Evolutionary conservation across 306 rosid genomes (phyloP), one percentile per base, ranked within the genome.

Genomic region (Fagus crenata): DNA sequence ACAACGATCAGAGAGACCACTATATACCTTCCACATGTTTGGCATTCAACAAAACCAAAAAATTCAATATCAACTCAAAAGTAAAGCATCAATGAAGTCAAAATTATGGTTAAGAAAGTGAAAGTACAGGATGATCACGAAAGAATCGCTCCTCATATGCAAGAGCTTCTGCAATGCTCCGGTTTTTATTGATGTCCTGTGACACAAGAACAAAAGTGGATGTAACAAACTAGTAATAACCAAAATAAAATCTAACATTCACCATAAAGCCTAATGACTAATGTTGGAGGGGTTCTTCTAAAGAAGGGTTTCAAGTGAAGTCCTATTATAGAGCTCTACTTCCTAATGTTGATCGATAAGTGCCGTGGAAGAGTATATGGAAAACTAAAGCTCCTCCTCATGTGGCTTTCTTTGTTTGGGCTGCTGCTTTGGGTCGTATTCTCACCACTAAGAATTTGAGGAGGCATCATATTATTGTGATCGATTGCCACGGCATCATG

Each of bases 131-230:
- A 77, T 89, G 98, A 77, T 93, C 86, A 72, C 84, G 93, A 67
- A 96, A 96, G 85, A 96, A 96, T 7, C 80, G 89, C 80, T 92
- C 98, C 82, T 96, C 99, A 5, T 97, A 96, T 32, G 82, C 36
- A 77, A 96, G 90, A 80, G 99, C 99, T 80, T 92, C 97, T 79
- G 89, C 91, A 74, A 96, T 96, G 80, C 97, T 92, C 75, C 91
- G 89, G 81, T 92, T 92, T 77, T 74, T 80, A 70, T 32, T 83
- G 69, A 96, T 96, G 86, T 96, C 99, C 99, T 96, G 89, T 77
- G 75, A 65, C 33, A 39, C 5, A 58, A 6, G 9, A 17, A 39
- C 6, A 65, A 65, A 36, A 39, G 40, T 7, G 14, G 49, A 65
- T 39, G 43, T 65, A 1, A 65, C 32, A 5, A 35, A 65, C 70